Evolutionary conservation across 495 filamentous ascomycete species (phyloP).

Genomic region (Thermochaetoides thermophila): DNA sequence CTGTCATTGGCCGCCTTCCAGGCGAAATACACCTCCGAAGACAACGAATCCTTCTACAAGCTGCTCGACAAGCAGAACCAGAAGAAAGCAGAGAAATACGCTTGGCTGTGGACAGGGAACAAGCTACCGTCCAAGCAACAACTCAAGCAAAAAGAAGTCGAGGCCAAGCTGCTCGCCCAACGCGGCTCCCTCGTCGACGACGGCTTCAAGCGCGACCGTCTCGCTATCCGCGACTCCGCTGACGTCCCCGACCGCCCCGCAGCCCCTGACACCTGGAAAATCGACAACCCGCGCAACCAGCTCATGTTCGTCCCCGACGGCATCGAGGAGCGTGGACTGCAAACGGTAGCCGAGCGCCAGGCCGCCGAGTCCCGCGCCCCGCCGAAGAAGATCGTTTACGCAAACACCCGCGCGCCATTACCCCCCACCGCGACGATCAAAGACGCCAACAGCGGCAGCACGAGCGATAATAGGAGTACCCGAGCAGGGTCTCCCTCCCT

Average conservation of each 20-base stretch:
- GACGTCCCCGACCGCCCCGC: slow-evolving; percentile 52
- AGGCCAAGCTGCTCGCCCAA: slow-evolving; percentile 44
- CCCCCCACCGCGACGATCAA: no score
- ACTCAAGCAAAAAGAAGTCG: slow-evolving; percentile 60
- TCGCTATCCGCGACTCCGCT: slow-evolving; percentile 43
- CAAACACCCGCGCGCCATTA: slow-evolving; percentile 61
- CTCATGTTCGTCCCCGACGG: slow-evolving; percentile 77
- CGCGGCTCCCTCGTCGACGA: slow-evolving; percentile 26
- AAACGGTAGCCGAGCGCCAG: slow-evolving; percentile 51
- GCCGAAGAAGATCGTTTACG: slow-evolving; percentile 64
- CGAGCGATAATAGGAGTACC: slow-evolving; percentile 11
- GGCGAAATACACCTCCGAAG: slow-evolving; percentile 85
- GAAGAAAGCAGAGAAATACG: slow-evolving; percentile 64
- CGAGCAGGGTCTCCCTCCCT: slow-evolving; percentile 64
- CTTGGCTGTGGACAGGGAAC: slow-evolving; percentile 78
- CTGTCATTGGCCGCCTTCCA: slow-evolving; percentile 78
- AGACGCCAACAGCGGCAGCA: slow-evolving; percentile 7
- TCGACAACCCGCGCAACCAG: slow-evolving; percentile 52
- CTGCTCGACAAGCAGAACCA: slow-evolving; percentile 83
- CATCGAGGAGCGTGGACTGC: slow-evolving; percentile 50
- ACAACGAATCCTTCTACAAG: slow-evolving; percentile 91
- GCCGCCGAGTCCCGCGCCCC: slow-evolving; percentile 58
- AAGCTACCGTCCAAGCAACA: slow-evolving; percentile 79
- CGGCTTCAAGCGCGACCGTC: slow-evolving; percentile 35
- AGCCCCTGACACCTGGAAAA: slow-evolving; percentile 61